A percentile compares a stretch with the other conserved stretches of the same genome.
These are phyloP conservation scores for Fusarium temperatum DNA, from an alignment of 2,329 filamentous ascomycete species.

Conservation along the genomic window DNA sequence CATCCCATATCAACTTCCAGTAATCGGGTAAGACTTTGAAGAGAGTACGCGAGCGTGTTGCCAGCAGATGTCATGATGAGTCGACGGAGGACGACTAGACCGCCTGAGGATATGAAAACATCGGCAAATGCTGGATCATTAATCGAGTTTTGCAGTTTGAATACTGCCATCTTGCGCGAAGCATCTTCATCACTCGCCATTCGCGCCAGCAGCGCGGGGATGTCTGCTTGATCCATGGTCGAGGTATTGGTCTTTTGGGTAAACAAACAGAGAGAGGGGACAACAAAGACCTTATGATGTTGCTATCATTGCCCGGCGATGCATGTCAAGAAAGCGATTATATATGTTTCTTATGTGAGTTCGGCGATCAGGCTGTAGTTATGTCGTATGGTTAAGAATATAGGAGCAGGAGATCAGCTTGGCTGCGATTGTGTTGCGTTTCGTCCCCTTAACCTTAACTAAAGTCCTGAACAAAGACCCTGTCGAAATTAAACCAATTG, in stretches of 20 bases:
- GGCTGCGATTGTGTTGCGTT: background rate
- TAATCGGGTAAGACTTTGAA: constrained; percentile 86
- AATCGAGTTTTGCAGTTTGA: constrained; percentile 95
- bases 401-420: constrained; percentile 19
- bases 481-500: constrained; percentile 34
- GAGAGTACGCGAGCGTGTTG: constrained; percentile 94
- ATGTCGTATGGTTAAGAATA: constrained; percentile 5
- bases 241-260: background rate
- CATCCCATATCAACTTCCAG: constrained; percentile 98
- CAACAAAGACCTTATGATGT: constrained; percentile 11
- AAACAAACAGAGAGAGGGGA: background rate
- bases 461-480: constrained; percentile 13
- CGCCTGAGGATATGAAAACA: constrained; percentile 91
- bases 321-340: background rate
- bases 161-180: constrained; percentile 96
- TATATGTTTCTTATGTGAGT: background rate
- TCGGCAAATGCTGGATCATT: constrained; percentile 97
- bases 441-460: constrained; percentile 9
- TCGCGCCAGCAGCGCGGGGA: constrained; percentile 71
- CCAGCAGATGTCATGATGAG: constrained; percentile 86
- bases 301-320: constrained; percentile 29
- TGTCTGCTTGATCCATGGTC: constrained; percentile 70
- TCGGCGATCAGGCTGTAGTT: background rate
- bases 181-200: constrained; percentile 82
- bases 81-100: constrained; percentile 80